Evolutionary conservation across 306 rosid species (phyloP), one percentile per base, ranked within the genome.

Genomic region (Gynostemma pentaphyllum): DNA sequence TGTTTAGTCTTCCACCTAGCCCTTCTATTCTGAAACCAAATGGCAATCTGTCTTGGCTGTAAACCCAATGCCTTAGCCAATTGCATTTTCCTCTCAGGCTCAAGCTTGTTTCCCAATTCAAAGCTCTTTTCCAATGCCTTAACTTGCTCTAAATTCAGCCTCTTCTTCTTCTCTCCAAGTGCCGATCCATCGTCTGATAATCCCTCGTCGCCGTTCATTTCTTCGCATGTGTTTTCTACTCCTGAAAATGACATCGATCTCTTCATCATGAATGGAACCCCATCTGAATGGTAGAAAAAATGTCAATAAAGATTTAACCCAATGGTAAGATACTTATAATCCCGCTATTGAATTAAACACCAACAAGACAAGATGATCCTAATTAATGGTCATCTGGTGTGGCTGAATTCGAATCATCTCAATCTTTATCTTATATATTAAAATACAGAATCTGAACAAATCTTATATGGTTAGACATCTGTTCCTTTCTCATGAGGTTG

Each of bases 1-100:
- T 87, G 90, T 76, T 91, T 91, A 7, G 98, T 87, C 72, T 91
- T 91, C 98, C 96, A 91, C 66, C 98, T 81, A 5, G 98, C 98
- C 28, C 98, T 82, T 27, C 98, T 77, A 36, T 91, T 91, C 81
- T 91, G 98, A 30, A 91, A 91, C 98, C 98, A 91, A 10, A 91
- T 91, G 21, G 98, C 95, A 22, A 91, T 64, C 68, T 91, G 98
- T 36, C 98, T 79, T 0, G 96, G 98, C 67, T 88, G 98, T 30
- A 91, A 66, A 14, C 92, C 89, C 52, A 91, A 42, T 2, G 89
- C 89, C 74, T 83, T 91, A 0, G 98, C 92, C 2, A 91, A 80
- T 62, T 91, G 95, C 77, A 85, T 40, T 70, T 91, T 91, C 64
- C 98, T 80, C 62, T 91, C 98, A 1, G 96, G 98, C 66, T 91